A percentile compares a stretch with the other conserved stretches of the same genome.
phyloP scores from a whole-genome alignment of 495 filamentous ascomycete genomes.

The Pyrenula massariospora region DNA sequence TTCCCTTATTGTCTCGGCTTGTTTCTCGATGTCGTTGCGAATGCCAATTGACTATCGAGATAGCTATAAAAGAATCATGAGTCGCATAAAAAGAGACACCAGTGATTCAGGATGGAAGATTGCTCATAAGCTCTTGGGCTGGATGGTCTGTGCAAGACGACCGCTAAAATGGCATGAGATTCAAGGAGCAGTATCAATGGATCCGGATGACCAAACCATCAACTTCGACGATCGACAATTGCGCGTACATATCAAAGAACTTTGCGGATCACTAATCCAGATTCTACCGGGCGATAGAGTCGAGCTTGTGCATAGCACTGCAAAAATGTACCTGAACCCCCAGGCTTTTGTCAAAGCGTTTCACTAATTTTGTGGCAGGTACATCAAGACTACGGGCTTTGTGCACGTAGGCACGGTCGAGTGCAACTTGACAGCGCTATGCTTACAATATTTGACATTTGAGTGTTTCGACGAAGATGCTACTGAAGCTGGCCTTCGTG shows the following conservation, averaged over 20 bases:
- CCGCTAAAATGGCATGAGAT: constrained; percentile 35
- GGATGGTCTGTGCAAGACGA: constrained; percentile 29
- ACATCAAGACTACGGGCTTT: constrained; percentile 13
- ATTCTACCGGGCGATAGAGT: constrained; percentile 21
- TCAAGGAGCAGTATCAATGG: constrained; percentile 27
- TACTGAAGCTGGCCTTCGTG: constrained; percentile 4
- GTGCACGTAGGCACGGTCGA: constrained; percentile 12
- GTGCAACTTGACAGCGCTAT: constrained; percentile 20
- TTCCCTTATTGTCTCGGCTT: too few relatives aligned
- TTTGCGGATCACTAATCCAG: constrained; percentile 33
- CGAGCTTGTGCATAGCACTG: constrained; percentile 30
- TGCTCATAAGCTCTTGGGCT: constrained; percentile 25
- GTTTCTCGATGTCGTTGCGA: too few relatives aligned
- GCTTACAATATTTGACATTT: constrained; percentile 25
- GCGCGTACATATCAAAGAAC: constrained; percentile 18
- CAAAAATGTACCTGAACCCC: constrained; percentile 20
- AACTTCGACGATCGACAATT: constrained; percentile 16
- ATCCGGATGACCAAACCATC: constrained; percentile 7
- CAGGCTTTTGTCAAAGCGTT: constrained; percentile 1
- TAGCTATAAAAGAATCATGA: constrained; percentile 28
- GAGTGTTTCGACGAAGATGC: constrained; percentile 15
- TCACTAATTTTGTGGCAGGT: constrained; percentile 17
- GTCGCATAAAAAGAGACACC: constrained; percentile 14
- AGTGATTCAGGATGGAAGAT: constrained; percentile 10
- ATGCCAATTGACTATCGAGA: too few relatives aligned